Base-by-base conservation (phyloP, 148 eudicot genomes). In the Pouteria glomerata region DNA sequence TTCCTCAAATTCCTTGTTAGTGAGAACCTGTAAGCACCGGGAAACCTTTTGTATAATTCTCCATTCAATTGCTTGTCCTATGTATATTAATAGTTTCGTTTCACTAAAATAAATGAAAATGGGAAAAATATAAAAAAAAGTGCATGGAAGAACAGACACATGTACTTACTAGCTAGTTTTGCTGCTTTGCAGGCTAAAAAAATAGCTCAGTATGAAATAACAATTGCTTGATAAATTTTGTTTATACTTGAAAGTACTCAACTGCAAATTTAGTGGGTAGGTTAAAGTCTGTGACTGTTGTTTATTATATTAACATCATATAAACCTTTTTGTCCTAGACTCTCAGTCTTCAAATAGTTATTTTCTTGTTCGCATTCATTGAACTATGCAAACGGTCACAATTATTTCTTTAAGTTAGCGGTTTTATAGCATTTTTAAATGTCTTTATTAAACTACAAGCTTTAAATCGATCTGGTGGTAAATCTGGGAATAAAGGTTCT, bases 381-480 rank as follows among this genome's bases (percentile, higher is more conserved):
- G 11, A 15, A 50, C 44, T 47, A 18, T 48, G 26, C 57, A 67
- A 48, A 15, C 37, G 1, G n/a, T 18, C 13, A 1, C 2, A 47
- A 50, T 29, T 35, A 26, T 1, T 45, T 27, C 44, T 42, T 23
- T 29, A 23, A n/a, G 37, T 50, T 35, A 7, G 19, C 45, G 18
- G 39, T 33, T 60, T 29, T 30, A 57, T 41, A 30, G 6, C n/a
- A 27, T 56, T 71, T 45, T 1, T 56, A 2, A 63, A 59, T 58
- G 24, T 57, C 27, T 64, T 55, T 64, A 35, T 78, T 37, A 6
- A 70, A 68, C 75, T 73, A 71, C 99, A 95, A 97, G 99, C 99
- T 80, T 58, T 95, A 44, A 90, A 92, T 72, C 86, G 99, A 78
- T 97, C 94, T 78, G 99, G 97, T 76, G 99, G 99, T 8, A 95